phyloP scores from a whole-genome alignment of 176 grass and related monocot species.

The Phyllostachys edulis region DNA sequence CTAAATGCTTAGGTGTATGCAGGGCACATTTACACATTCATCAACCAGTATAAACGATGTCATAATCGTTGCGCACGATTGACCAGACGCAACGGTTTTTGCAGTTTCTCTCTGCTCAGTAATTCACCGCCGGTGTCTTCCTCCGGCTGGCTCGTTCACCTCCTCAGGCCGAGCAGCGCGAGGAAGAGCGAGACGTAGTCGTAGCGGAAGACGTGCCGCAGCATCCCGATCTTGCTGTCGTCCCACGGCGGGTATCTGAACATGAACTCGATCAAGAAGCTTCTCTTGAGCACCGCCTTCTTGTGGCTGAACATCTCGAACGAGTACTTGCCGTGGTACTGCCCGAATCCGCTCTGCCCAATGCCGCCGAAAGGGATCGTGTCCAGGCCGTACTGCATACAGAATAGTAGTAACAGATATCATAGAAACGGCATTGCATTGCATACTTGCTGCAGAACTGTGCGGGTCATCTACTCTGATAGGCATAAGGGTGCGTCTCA shows the following conservation, averaged over 20 bases:
- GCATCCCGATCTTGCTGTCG: constrained; percentile 46
- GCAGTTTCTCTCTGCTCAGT: background rate
- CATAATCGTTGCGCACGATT: background rate
- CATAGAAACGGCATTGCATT: background rate
- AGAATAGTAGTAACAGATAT: background rate
- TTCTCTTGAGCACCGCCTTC: constrained; percentile 72
- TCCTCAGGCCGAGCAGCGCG: constrained; percentile 48
- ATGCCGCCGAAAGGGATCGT: constrained; percentile 74
- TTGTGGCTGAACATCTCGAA: constrained; percentile 87
- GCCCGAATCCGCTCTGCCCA: constrained; percentile 68
- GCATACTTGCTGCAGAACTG: background rate
- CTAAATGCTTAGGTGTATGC: background rate
- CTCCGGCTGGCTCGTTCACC: background rate
- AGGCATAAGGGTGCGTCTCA: background rate
- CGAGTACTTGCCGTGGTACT: constrained; percentile 89
- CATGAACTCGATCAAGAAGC: constrained; percentile 48
- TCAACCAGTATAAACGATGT: background rate
- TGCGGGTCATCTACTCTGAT: background rate
- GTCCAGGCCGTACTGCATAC: constrained; percentile 44
- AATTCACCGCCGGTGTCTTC: background rate
- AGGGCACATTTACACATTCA: background rate
- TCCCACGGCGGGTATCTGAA: constrained; percentile 82
- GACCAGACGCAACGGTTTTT: background rate
- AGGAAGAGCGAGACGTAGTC: constrained; percentile 57
- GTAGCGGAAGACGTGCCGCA: constrained; percentile 49